These are phyloP conservation scores for Tribonema minus DNA, from an alignment of 108 stramenopile species.

Conservation along the genomic window DNA sequence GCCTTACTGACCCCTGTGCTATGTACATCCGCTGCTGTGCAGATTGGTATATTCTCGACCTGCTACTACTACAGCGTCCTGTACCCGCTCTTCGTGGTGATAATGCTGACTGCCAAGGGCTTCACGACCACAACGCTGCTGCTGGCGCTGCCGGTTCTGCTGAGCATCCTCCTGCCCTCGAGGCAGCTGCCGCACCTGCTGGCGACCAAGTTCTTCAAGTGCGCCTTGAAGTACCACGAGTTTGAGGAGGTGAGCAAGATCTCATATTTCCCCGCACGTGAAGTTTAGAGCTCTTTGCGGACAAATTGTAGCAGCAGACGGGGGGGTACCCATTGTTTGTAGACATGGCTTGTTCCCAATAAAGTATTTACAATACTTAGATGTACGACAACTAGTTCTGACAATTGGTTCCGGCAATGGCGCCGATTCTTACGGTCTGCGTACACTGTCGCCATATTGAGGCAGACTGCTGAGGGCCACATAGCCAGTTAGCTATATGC, in stretches of 20 bases:
- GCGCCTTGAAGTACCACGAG: constrained; percentile 36
- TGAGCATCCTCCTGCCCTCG: constrained; percentile 5
- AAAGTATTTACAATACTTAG: too few species aligned
- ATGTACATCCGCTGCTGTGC: too few species aligned
- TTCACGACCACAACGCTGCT: not conserved
- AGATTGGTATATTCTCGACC: constrained; percentile 2
- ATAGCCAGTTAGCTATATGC: too few species aligned
- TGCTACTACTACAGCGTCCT: constrained; percentile 31
- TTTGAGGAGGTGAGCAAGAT: constrained; percentile 24
- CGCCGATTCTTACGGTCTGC: too few species aligned
- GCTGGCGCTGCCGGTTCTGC: not conserved
- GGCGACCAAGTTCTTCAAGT: constrained; percentile 18
- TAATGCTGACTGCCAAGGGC: not conserved
- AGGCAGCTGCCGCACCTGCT: constrained; percentile 7
- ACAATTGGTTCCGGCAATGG: too few species aligned
- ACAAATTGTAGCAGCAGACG: not conserved
- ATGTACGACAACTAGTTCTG: too few species aligned
- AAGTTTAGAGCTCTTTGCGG: too few species aligned
- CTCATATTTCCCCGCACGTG: not conserved
- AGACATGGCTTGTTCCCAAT: too few species aligned
- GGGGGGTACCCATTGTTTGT: not conserved
- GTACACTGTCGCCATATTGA: too few species aligned
- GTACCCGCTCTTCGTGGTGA: not conserved
- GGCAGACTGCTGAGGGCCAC: too few species aligned
- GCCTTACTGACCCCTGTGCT: too few species aligned